A percentile compares a stretch with the other conserved stretches of the same genome.
phyloP scores from a whole-genome alignment of 148 eudicot genomes.

The Chenopodium formosanum region DNA sequence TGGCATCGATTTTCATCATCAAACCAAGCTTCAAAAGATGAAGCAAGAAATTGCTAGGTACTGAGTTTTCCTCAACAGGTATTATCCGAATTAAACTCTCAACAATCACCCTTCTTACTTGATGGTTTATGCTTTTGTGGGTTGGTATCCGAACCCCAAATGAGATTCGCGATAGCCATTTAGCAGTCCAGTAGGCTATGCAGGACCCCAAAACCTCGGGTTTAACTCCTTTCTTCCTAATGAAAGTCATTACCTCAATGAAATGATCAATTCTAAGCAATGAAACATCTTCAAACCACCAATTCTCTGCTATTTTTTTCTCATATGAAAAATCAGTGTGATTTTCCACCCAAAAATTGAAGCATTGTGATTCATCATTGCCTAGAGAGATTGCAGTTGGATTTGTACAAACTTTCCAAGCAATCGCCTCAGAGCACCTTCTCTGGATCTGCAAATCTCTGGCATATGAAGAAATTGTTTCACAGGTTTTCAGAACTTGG shows the following conservation, averaged over 20 bases:
- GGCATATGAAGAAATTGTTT: slow-evolving; percentile 41
- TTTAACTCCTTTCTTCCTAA: slow-evolving; percentile 38
- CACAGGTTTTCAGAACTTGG: slow-evolving; percentile 40
- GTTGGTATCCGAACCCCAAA: slow-evolving; percentile 24
- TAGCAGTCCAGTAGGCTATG: slow-evolving; percentile 49
- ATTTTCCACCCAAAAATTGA: slow-evolving; percentile 10
- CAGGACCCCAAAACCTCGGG: slow-evolving; percentile 44
- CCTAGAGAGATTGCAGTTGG: slow-evolving; percentile 17
- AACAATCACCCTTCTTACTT: slow-evolving; percentile 33
- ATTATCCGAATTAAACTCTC: slow-evolving; percentile 41
- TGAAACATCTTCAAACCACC: slow-evolving; percentile 55
- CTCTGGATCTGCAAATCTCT: slow-evolving; percentile 35
- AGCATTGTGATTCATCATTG: slow-evolving; percentile 13
- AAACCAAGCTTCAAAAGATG: slow-evolving; percentile 43
- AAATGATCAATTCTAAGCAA: slow-evolving; percentile 52
- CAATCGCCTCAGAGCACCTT: slow-evolving; percentile 42
- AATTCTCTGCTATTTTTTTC: slow-evolving; percentile 23
- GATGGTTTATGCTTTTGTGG: slow-evolving; percentile 24
- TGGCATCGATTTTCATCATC: slow-evolving; percentile 32
- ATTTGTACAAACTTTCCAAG: slow-evolving; percentile 46
- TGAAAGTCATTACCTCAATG: slow-evolving; percentile 38
- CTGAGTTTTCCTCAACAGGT: slow-evolving; percentile 43
- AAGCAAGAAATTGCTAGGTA: slow-evolving; percentile 42
- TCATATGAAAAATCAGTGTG: slow-evolving; percentile 10
- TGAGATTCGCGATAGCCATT: slow-evolving; percentile 37